phyloP scores from a whole-genome alignment of 306 rosid genomes.

The Nissolia schottii region DNA sequence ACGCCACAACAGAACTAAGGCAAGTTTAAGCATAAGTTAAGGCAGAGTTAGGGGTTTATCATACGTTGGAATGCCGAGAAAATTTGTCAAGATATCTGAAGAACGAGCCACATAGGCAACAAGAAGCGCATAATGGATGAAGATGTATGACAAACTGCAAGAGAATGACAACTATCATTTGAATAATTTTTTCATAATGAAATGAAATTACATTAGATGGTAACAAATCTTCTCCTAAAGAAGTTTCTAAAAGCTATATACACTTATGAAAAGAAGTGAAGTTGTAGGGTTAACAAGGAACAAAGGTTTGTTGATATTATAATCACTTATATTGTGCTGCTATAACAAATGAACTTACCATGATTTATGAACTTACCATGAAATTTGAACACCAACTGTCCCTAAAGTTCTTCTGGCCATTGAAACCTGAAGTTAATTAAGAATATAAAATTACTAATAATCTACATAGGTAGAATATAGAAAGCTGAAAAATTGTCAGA shows the following conservation, averaged over 20 bases:
- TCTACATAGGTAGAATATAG: neutral
- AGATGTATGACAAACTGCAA: conserved; percentile 90
- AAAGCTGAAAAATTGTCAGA: neutral
- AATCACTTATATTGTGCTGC: neutral
- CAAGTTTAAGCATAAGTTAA: neutral
- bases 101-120: conserved; percentile 75
- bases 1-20: neutral
- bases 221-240: neutral
- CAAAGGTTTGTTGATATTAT: neutral
- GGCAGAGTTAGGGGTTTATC: conserved; percentile 15
- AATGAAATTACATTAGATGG: neutral
- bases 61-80: conserved; percentile 68
- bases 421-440: conserved; percentile 55
- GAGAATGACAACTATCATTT: conserved; percentile 14
- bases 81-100: conserved; percentile 67
- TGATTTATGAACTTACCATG: conserved; percentile 45
- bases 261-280: neutral
- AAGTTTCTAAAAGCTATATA: neutral
- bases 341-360: neutral
- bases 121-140: conserved; percentile 78
- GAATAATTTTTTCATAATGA: neutral
- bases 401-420: conserved; percentile 84
- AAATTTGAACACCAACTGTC: conserved; percentile 66
- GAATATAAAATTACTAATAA: conserved; percentile 15
- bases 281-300: neutral